Evolutionary conservation across 441 rosid species (phyloP).

Genomic region (Flueggea neowawraea): DNA sequence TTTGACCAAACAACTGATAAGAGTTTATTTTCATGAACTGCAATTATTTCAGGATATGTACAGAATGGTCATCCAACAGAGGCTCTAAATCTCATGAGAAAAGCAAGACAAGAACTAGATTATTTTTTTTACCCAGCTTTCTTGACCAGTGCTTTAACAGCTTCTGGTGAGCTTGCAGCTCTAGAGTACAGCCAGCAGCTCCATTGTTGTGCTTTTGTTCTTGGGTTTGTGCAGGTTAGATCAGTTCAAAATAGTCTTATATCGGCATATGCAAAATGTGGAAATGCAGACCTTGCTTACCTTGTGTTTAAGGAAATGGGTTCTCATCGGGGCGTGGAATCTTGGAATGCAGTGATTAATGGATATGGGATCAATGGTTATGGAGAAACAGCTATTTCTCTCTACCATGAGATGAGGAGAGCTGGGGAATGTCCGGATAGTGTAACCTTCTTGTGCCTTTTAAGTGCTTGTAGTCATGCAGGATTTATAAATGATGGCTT

Average conservation of each 20-base stretch:
- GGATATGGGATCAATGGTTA: constrained; percentile 35
- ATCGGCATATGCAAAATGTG: constrained; percentile 47
- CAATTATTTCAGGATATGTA: constrained; percentile 31
- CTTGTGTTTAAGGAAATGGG: constrained; percentile 32
- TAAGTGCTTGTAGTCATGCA: constrained; percentile 40
- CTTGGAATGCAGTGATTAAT: constrained; percentile 46
- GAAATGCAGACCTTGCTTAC: constrained; percentile 27
- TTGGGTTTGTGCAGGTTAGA: constrained; percentile 21
- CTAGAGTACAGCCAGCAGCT: constrained; percentile 37
- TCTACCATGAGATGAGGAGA: constrained; percentile 35
- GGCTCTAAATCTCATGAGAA: constrained; percentile 32
- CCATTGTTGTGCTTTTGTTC: constrained; percentile 27
- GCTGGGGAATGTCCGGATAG: constrained; percentile 18
- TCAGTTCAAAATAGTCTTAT: constrained; percentile 39
- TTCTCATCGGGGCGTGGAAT: constrained; percentile 24
- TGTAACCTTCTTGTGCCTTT: constrained; percentile 31
- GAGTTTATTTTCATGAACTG: constrained; percentile 46
- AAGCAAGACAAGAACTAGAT: constrained; percentile 11
- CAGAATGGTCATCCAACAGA: constrained; percentile 30
- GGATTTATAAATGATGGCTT: constrained; percentile 36
- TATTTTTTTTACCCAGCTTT: constrained; percentile 28
- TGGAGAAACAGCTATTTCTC: constrained; percentile 30
- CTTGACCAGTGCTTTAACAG: constrained; percentile 25
- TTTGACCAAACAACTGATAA: constrained; percentile 27
- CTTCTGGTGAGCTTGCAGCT: constrained; percentile 29